These are phyloP conservation scores for Parachaetomium inaequale DNA, from an alignment of 495 filamentous ascomycete genomes.

Conservation along the genomic window DNA sequence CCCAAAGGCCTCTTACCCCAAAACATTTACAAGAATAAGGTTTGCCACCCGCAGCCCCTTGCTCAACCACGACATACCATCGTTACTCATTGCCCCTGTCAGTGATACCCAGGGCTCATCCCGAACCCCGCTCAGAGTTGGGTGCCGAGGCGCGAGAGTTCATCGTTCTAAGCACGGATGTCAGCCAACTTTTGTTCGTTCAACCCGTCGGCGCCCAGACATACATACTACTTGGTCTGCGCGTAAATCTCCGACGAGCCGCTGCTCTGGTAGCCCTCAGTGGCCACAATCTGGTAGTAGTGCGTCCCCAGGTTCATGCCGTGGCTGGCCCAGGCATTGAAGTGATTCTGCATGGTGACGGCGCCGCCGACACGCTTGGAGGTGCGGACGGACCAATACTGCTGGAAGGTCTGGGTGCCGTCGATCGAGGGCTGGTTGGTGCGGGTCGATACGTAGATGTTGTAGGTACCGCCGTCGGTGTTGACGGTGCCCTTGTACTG, in stretches of 20 bases:
- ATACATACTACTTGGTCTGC: not conserved
- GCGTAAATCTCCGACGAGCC: constrained; percentile 29
- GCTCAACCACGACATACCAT: too few species aligned
- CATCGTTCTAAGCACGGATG: too few species aligned
- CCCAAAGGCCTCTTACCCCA: too few species aligned
- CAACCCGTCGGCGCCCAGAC: too few species aligned
- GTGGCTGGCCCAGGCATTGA: constrained; percentile 54
- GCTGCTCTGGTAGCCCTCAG: constrained; percentile 51
- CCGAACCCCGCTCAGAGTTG: too few species aligned
- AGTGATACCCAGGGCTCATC: too few species aligned
- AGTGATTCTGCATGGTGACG: constrained; percentile 54
- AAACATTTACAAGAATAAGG: too few species aligned
- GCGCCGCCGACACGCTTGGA: constrained; percentile 47
- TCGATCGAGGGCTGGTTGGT: constrained; percentile 56
- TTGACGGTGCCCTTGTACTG: constrained; percentile 52
- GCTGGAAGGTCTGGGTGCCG: constrained; percentile 52
- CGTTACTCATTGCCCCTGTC: too few species aligned
- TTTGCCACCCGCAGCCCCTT: too few species aligned
- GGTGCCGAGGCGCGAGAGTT: too few species aligned
- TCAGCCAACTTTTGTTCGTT: too few species aligned
- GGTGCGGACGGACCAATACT: constrained; percentile 54
- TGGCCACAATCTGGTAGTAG: constrained; percentile 60
- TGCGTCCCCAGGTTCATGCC: constrained; percentile 52
- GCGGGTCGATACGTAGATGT: constrained; percentile 57
- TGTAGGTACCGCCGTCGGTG: constrained; percentile 59